Conservation (phyloP, 169 alveolate species). For the Plasmodium ovale region DNA sequence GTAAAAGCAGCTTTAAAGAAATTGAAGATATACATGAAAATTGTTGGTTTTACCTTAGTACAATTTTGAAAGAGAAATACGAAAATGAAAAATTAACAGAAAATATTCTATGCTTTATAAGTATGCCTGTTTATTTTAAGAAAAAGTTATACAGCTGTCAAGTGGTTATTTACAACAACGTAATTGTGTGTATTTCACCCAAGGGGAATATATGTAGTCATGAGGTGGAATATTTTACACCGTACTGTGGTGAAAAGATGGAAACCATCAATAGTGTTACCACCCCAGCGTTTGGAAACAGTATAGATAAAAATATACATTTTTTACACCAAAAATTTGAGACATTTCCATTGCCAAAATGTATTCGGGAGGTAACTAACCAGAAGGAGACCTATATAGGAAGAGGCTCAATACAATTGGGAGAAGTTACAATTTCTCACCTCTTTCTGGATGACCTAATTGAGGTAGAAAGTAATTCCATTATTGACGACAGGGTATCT, state of each 20-base stretch:
- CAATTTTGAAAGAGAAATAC: constrained; percentile 48
- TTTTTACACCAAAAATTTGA: constrained; percentile 4
- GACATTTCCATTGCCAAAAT: constrained; percentile 22
- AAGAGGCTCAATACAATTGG: constrained; percentile 6
- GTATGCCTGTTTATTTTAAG: constrained; percentile 73
- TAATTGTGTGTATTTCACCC: constrained; percentile 59
- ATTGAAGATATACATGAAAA: constrained; percentile 64
- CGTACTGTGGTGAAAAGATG: neutral
- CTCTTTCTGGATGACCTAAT: constrained; percentile 55
- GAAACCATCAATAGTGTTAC: neutral
- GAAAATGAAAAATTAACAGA: constrained; percentile 8
- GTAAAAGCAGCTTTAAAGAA: constrained; percentile 69
- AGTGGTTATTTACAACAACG: constrained; percentile 37
- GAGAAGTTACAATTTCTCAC: neutral
- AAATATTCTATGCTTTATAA: constrained; percentile 57
- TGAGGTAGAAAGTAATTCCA: neutral
- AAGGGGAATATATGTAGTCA: constrained; percentile 34
- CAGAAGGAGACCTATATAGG: constrained; percentile 75
- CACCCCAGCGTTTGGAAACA: neutral
- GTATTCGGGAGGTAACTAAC: constrained; percentile 43
- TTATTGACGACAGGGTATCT: constrained; percentile 1
- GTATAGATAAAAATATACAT: neutral
- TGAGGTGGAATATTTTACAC: constrained; percentile 28
- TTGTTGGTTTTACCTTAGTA: constrained; percentile 57
- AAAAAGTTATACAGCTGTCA: constrained; percentile 52